A percentile compares a stretch with the other conserved stretches of the same genome.
These are phyloP conservation scores for Tulasnella sp. DNA, from an alignment of 768 basidiomycete species.

Conservation along the genomic window DNA sequence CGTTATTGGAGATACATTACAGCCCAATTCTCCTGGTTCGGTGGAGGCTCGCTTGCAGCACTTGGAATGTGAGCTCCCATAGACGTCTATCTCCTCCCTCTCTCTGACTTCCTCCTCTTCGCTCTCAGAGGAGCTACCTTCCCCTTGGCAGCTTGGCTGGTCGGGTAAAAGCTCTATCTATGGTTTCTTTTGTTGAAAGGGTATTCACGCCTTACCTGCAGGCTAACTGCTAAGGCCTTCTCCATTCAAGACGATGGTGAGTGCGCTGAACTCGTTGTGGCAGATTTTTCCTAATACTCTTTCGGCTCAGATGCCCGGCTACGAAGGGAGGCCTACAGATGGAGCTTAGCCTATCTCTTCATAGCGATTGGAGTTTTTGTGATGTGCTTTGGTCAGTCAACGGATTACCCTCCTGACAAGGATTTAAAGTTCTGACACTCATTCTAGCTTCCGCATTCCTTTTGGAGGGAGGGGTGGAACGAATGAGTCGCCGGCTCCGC, in stretches of 20 bases:
- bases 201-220: not conserved
- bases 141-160: slow-evolving; percentile 41
- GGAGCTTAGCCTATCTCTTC: slow-evolving; percentile 43
- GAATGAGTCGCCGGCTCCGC: slow-evolving; percentile 26
- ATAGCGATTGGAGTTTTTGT: slow-evolving; percentile 39
- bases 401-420: not conserved
- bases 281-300: not conserved
- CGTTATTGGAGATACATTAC: slow-evolving; percentile 4
- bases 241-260: not conserved
- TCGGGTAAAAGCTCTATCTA: slow-evolving; percentile 39
- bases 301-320: not conserved
- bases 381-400: slow-evolving; percentile 32
- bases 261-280: not conserved
- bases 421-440: not conserved
- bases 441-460: slow-evolving; percentile 4
- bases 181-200: not conserved
- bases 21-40: slow-evolving; percentile 1
- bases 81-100: not conserved
- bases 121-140: slow-evolving; percentile 35
- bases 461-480: slow-evolving; percentile 4
- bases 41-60: not conserved
- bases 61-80: not conserved
- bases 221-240: not conserved
- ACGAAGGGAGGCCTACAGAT: slow-evolving; percentile 36
- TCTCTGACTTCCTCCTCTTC: not conserved